Evolutionary conservation across 306 rosid species (phyloP), one percentile per base, ranked within the genome.

Genomic region (Parietaria judaica): DNA sequence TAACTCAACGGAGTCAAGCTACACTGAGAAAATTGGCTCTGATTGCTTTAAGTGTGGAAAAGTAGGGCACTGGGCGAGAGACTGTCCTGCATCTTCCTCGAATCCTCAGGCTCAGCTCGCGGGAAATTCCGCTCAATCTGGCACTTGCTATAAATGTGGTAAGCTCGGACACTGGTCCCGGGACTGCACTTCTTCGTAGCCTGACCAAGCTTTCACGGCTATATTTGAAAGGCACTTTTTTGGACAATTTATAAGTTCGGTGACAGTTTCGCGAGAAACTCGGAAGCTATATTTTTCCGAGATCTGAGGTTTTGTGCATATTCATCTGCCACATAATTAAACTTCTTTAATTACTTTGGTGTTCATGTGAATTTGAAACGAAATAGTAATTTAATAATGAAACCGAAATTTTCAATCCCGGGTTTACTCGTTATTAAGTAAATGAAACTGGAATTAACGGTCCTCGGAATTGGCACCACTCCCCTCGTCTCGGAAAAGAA

Each of bases 61-160:
- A 56, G 76, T 61, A 43, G 87, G 87, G 67, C 82, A 82, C 43
- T 82, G 87, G 87, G 87, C 82, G 14, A 70, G 67, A 58, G 84
- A 82, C 56, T 82, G 87, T 36, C 14, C 82, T 0, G 36, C 50
- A 3, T 48, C 76, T 54, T 8, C 80, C 31, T 54, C 70, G 4
- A 72, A 70, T 73, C 51, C 76, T 45, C 45, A 69, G 1, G 71
- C 63, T 23, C 76, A 66, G 50, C 9, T 17, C 4, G 78, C 72
- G n/a, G 72, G 67, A 68, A 66, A 60, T 46, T 70, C 79, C 37
- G 53, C 56, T 35, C 39, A 77, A 15, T 9, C 65, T 0, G 71
- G 78, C 51, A 43, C 70, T 53, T 79, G 84, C 64, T 82, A 55
- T 39, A 82, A 82, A 64, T 82, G 87, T 39, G 68, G 79, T 14